A percentile compares a stretch with the other conserved stretches of the same genome.
phyloP scores from a whole-genome alignment of 2,329 filamentous ascomycete species.

The Fusarium transvaalense region DNA sequence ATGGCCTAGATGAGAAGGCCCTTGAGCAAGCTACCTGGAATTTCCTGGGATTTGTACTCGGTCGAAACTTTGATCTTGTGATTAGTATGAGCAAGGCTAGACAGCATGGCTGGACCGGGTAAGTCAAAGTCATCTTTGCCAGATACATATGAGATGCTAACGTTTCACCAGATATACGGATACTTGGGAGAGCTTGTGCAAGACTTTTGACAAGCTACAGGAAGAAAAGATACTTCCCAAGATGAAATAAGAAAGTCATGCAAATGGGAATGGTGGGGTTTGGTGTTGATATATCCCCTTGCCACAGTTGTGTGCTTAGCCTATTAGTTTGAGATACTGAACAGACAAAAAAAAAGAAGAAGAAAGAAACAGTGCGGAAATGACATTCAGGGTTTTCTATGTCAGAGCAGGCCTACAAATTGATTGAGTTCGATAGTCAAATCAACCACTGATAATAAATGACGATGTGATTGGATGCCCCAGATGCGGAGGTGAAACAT shows the following conservation, averaged over 20 bases:
- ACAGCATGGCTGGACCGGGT: background rate
- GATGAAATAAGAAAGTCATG: background rate
- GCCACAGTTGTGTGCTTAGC: no score
- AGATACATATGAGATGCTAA: background rate
- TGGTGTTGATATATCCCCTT: no score
- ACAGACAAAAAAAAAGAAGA: no score
- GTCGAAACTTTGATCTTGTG: constrained; percentile 15
- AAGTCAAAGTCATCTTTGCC: background rate
- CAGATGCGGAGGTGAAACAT: background rate
- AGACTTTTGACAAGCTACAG: background rate
- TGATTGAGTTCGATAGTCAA: background rate
- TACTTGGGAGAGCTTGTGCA: constrained; percentile 8
- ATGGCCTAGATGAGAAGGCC: constrained; percentile 6
- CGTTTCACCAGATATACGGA: background rate
- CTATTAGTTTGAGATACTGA: no score
- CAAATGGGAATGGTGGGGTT: no score
- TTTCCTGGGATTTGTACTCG: constrained; percentile 11
- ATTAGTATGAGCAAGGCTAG: constrained; percentile 15
- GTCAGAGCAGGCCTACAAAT: no score
- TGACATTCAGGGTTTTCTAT: no score
- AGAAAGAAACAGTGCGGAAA: no score
- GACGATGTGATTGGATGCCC: background rate
- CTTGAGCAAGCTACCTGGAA: constrained; percentile 9
- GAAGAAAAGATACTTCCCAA: background rate
- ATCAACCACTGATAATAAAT: background rate